Evolutionary conservation across 2,329 filamentous ascomycete species (phyloP), one percentile per base, ranked within the genome.

Genomic region (Alternaria consortialis): DNA sequence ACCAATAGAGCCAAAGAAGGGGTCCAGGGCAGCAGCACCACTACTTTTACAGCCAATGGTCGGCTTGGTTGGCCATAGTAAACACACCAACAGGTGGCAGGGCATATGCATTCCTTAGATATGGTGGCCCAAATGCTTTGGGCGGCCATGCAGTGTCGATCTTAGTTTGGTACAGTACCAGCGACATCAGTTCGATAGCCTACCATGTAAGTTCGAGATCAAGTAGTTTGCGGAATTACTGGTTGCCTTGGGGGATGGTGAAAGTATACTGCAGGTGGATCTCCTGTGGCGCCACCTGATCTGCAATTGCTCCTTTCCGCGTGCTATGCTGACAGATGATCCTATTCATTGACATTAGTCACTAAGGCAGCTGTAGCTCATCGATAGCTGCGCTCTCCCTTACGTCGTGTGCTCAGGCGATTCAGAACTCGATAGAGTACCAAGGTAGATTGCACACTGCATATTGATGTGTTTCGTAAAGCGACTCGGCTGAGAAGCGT

Each of bases 231-330:
- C 11, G 17, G 31, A 12, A 34, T 20, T n/a, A 17, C 31, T 34
- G 29, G 20, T 17, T 34, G 5, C 12, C 31, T 23, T 34, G 17
- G 46, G 46, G 46, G 29, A 36, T 34, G 46, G 46, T 37, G 20
- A 50, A 50, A 37, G 46, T 50, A 11, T 50, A 36, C n/a, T 36
- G 32, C 46, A 37, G 15, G 32, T 50, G 31, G 31, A 37, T 50
- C 46, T 36, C 5, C 20, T 25, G 39, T 42, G 20, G 20, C 39
- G 39, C 15, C 39, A 42, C 11, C 25, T 25, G 46, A 36, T 37
- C 46, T 36, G 13, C 31, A 34, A 32, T 25, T 7, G 46, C 46
- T 37, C 23, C 23, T 25, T 37, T 36, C 46, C 46, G 46, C 46
- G 13, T 23, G 32, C 31, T 37, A 50, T 2, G 32, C 4, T 5